A percentile compares a stretch with the other conserved stretches of the same genome.
Conservation (phyloP, 345 rosid genomes). For the Streptanthus diversifolius region DNA sequence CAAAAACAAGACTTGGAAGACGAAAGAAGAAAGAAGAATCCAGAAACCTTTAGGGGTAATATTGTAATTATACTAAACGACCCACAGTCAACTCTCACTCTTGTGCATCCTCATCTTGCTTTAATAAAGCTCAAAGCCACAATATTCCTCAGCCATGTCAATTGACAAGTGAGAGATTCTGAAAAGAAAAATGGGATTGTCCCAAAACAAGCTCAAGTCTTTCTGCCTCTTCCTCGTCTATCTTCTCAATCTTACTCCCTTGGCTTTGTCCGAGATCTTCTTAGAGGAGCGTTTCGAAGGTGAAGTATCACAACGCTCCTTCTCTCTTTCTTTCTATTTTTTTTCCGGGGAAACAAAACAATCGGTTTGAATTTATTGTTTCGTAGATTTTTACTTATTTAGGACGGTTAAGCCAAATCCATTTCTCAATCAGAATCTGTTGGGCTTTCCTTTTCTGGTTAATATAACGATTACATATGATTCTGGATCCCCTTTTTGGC, state of each 20-base stretch:
- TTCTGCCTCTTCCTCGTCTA: constrained; percentile 10
- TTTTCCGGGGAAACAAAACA: not conserved
- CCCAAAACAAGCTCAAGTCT: constrained; percentile 7
- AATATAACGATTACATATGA: not conserved
- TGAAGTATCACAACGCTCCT: constrained; percentile 4
- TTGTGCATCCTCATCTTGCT: not conserved
- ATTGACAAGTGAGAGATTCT: not conserved
- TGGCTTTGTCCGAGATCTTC: constrained; percentile 47
- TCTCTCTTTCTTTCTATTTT: not conserved
- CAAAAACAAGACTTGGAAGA: not conserved
- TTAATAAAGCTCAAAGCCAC: not conserved
- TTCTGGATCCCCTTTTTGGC: not conserved
- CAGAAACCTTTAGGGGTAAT: not conserved
- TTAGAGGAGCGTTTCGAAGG: constrained; percentile 57
- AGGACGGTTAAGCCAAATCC: constrained; percentile 15
- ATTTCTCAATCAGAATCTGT: constrained; percentile 3
- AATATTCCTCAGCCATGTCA: not conserved
- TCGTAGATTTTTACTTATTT: not conserved
- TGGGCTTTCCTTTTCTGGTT: constrained; percentile 11
- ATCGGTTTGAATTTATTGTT: not conserved
- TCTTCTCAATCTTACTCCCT: constrained; percentile 23
- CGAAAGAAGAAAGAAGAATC: not conserved
- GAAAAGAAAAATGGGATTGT: constrained; percentile 18
- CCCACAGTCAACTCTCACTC: constrained; percentile 14
- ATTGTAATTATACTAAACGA: constrained; percentile 16